Conservation (phyloP, 768 basidiomycete species). For the Wakefieldia striispora region DNA sequence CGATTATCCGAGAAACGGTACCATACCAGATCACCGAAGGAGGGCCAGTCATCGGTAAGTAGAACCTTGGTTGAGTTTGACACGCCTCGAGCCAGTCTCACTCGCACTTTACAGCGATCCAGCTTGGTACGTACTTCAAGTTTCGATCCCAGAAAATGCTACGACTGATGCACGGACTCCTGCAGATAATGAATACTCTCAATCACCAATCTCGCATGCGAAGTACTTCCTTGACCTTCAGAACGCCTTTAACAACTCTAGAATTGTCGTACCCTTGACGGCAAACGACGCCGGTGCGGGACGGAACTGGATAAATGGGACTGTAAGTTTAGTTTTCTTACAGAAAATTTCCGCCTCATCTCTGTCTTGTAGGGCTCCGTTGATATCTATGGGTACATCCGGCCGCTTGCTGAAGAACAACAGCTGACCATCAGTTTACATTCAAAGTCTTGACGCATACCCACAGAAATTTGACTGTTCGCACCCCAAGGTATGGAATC, state of each 20-base stretch:
- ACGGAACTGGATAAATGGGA: slow-evolving; percentile 67
- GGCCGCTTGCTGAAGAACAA: background rate
- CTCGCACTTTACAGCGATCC: slow-evolving; percentile 40
- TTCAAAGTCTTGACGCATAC: slow-evolving; percentile 58
- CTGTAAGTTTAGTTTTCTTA: slow-evolving; percentile 37
- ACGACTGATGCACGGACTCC: background rate
- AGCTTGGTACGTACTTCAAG: slow-evolving; percentile 43
- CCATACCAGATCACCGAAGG: slow-evolving; percentile 69
- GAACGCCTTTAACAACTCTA: slow-evolving; percentile 48
- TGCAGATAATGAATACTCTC: slow-evolving; percentile 74
- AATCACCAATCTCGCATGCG: slow-evolving; percentile 40
- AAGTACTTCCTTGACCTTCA: slow-evolving; percentile 67
- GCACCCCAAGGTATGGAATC: slow-evolving; percentile 62
- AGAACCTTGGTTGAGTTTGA: background rate
- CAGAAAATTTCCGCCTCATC: slow-evolving; percentile 1
- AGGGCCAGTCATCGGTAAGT: slow-evolving; percentile 71
- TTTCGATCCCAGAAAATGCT: background rate
- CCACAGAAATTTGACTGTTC: slow-evolving; percentile 83
- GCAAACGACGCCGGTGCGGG: slow-evolving; percentile 67
- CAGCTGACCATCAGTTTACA: background rate
- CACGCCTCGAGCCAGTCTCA: slow-evolving; percentile 1
- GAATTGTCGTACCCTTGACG: slow-evolving; percentile 67
- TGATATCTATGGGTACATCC: slow-evolving; percentile 59
- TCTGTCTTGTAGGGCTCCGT: slow-evolving; percentile 53
- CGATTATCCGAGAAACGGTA: slow-evolving; percentile 55